Percentiles rank a stretch among this genome's conserved stretches.
Evolutionary conservation across 306 rosid genomes (phyloP).

Genomic region (Arachis stenosperma): DNA sequence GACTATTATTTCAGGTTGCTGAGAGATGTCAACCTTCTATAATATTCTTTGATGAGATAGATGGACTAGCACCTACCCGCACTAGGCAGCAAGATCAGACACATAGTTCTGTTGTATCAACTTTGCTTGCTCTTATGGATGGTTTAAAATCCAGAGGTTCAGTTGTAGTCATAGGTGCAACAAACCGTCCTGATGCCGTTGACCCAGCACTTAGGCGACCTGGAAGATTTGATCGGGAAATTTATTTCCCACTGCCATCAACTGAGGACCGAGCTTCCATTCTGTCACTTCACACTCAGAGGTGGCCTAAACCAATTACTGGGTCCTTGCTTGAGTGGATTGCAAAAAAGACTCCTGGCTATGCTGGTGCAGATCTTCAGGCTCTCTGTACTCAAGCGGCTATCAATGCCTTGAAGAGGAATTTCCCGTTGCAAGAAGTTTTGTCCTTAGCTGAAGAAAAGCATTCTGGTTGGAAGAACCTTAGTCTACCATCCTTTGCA

Average conservation of each 20-base stretch:
- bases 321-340: slow-evolving; percentile 87
- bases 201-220: slow-evolving; percentile 97
- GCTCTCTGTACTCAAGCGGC: slow-evolving; percentile 99
- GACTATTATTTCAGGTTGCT: slow-evolving; percentile 97
- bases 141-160: slow-evolving; percentile 98
- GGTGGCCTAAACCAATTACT: slow-evolving; percentile 85
- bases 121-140: slow-evolving; percentile 94
- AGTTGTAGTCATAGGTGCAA: slow-evolving; percentile 95
- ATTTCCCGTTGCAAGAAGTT: slow-evolving; percentile 86
- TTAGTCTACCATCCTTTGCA: slow-evolving; percentile 78
- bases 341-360: slow-evolving; percentile 83
- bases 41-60: slow-evolving; percentile 97
- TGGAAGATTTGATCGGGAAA: slow-evolving; percentile 96
- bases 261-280: slow-evolving; percentile 90
- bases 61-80: slow-evolving; percentile 93
- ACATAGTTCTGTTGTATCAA: slow-evolving; percentile 97
- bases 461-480: slow-evolving; percentile 51
- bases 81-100: slow-evolving; percentile 98
- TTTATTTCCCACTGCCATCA: slow-evolving; percentile 95
- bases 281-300: slow-evolving; percentile 93
- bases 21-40: slow-evolving; percentile 97
- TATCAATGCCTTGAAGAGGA: slow-evolving; percentile 84
- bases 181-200: slow-evolving; percentile 97
- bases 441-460: slow-evolving; percentile 70
- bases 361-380: slow-evolving; percentile 99